These are phyloP conservation scores for Prunus mira DNA, from an alignment of 306 rosid species.

Conservation along the genomic window DNA sequence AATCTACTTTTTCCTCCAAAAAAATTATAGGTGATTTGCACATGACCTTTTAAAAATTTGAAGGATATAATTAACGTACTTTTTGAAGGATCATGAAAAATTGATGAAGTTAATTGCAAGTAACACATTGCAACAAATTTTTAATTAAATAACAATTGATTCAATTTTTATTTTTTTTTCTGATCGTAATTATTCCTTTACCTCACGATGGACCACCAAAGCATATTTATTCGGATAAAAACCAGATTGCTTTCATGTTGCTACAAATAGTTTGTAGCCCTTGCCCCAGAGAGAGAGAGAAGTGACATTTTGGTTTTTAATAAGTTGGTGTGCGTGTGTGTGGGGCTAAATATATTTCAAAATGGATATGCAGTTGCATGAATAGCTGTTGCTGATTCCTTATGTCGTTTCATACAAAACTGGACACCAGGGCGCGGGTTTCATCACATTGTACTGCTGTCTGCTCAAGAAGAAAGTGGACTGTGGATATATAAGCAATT, in stretches of 20 bases:
- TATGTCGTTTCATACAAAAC: slow-evolving; percentile 27
- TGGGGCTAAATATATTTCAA: background rate
- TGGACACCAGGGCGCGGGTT: slow-evolving; percentile 8
- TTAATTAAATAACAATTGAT: too few relatives aligned
- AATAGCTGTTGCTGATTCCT: slow-evolving; percentile 42
- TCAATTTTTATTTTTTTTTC: background rate
- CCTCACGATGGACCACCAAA: background rate
- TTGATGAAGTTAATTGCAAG: too few relatives aligned
- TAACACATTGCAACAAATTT: too few relatives aligned
- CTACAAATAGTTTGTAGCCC: background rate
- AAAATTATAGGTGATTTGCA: too few relatives aligned
- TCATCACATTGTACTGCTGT: background rate
- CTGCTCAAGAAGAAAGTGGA: background rate
- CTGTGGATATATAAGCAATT: background rate
- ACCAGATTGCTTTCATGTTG: background rate
- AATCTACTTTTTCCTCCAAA: too few relatives aligned
- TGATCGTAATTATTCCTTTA: too few relatives aligned
- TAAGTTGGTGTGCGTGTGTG: background rate
- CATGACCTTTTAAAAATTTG: too few relatives aligned
- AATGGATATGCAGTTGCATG: slow-evolving; percentile 35
- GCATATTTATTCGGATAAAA: background rate
- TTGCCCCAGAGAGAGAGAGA: background rate
- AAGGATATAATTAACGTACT: too few relatives aligned
- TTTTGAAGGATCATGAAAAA: too few relatives aligned
- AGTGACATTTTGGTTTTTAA: background rate